Conservation (phyloP, 768 basidiomycete genomes). For the Rhizopogon rudus region DNA sequence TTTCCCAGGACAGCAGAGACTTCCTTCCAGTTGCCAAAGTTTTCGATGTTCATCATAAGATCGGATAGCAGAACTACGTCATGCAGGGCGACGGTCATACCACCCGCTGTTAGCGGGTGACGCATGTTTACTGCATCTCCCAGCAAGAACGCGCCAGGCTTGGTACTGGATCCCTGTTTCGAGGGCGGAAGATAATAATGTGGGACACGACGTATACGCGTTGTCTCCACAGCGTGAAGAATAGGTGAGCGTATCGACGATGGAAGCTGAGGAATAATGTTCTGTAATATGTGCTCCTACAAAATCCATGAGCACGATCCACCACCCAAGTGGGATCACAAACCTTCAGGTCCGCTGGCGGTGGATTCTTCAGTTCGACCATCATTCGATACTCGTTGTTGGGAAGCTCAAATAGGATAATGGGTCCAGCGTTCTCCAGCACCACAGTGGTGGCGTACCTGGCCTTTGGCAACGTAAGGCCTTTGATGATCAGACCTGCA, state of each 20-base stretch:
- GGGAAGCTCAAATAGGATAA: constrained; percentile 83
- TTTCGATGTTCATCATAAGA: constrained; percentile 42
- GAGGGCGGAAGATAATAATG: constrained; percentile 83
- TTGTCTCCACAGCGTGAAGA: constrained; percentile 52
- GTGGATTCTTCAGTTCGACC: constrained; percentile 73
- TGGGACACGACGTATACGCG: constrained; percentile 84
- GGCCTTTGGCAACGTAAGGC: constrained; percentile 60
- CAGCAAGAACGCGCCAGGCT: constrained; percentile 68
- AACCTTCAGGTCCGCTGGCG: constrained; percentile 73
- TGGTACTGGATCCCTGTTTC: constrained; percentile 47
- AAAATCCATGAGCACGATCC: background rate
- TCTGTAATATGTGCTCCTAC: constrained; percentile 56
- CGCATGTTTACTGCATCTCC: constrained; percentile 97
- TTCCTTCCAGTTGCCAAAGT: constrained; percentile 39
- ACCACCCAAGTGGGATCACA: background rate
- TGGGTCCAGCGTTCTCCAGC: constrained; percentile 70
- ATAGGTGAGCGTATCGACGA: constrained; percentile 56
- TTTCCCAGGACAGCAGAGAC: constrained; percentile 44
- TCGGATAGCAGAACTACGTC: constrained; percentile 70
- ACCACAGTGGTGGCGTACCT: constrained; percentile 75
- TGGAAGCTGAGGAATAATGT: constrained; percentile 77
- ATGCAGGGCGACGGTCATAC: constrained; percentile 89
- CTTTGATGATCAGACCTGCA: constrained; percentile 75
- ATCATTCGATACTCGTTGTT: constrained; percentile 82
- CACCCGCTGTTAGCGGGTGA: constrained; percentile 90